A percentile compares a stretch with the other conserved stretches of the same genome.
These are phyloP conservation scores for Termitomyces sp. DNA, from an alignment of 768 basidiomycete species.

Conservation along the genomic window DNA sequence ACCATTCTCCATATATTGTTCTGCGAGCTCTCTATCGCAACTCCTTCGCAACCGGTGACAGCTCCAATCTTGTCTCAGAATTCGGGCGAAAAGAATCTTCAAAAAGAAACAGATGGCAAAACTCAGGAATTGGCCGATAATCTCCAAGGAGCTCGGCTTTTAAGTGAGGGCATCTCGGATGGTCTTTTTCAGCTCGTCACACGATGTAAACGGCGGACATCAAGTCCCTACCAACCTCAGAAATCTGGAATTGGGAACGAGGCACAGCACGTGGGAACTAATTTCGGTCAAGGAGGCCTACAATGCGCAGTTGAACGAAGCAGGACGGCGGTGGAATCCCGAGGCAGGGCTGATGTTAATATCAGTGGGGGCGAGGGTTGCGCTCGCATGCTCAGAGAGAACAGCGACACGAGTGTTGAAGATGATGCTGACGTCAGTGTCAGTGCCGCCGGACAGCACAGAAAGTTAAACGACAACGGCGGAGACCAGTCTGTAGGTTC, in stretches of 20 bases:
- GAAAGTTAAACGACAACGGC: constrained; percentile 5
- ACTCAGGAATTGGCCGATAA: not conserved
- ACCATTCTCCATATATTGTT: constrained; percentile 37
- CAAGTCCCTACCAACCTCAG: not conserved
- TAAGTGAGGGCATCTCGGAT: constrained; percentile 13
- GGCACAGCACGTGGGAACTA: not conserved
- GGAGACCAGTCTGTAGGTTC: constrained; percentile 4
- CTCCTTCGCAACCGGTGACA: not conserved
- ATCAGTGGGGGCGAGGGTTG: constrained; percentile 2
- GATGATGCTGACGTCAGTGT: constrained; percentile 3
- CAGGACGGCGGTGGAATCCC: not conserved
- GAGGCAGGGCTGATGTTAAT: not conserved
- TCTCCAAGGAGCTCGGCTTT: constrained; percentile 1
- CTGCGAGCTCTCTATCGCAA: constrained; percentile 3
- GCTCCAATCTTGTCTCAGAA: not conserved
- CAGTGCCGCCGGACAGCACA: constrained; percentile 12
- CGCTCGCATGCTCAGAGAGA: not conserved
- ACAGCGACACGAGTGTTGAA: constrained; percentile 6
- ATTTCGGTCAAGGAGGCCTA: not conserved
- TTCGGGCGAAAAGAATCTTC: not conserved
- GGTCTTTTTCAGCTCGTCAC: constrained; percentile 13
- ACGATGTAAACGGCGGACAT: constrained; percentile 9
- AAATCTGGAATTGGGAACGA: not conserved
- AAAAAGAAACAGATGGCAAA: not conserved
- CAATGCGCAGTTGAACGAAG: not conserved